phyloP scores from a whole-genome alignment of 2,329 filamentous ascomycete species.

The Ophiostoma fasciatum region DNA sequence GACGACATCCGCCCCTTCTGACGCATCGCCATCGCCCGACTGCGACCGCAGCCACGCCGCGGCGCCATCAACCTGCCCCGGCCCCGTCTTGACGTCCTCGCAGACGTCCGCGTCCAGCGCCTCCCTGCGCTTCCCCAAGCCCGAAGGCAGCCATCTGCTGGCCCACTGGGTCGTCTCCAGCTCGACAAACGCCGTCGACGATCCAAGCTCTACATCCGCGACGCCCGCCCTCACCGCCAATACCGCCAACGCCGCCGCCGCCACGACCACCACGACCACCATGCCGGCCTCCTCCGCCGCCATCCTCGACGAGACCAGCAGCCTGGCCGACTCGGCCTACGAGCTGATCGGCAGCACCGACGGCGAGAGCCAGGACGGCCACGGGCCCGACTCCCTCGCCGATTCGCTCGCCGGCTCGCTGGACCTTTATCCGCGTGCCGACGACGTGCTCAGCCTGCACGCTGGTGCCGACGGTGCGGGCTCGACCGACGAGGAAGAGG shows the following conservation, averaged over 20 bases:
- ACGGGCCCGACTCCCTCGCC: constrained; percentile 26
- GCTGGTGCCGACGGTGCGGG: constrained; percentile 25
- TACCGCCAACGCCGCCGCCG: not conserved
- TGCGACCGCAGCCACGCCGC: constrained; percentile 1
- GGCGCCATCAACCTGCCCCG: too few relatives aligned
- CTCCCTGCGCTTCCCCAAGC: constrained; percentile 39
- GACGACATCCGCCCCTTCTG: too few relatives aligned
- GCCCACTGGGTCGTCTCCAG: constrained; percentile 46
- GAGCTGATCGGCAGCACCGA: constrained; percentile 40
- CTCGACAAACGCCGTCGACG: constrained; percentile 26
- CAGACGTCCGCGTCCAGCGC: constrained; percentile 28
- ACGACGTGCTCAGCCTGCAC: constrained; percentile 18
- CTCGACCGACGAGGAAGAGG: constrained; percentile 33
- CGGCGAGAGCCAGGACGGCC: constrained; percentile 36
- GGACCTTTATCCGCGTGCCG: constrained; percentile 14
- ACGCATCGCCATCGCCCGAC: not conserved
- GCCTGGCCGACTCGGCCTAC: constrained; percentile 39
- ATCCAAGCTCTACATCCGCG: constrained; percentile 23
- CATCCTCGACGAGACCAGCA: constrained; percentile 30
- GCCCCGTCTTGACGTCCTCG: constrained; percentile 1
- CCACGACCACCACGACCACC: too few relatives aligned
- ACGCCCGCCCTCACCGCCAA: not conserved
- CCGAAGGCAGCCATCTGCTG: constrained; percentile 38
- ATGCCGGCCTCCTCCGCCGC: too few relatives aligned
- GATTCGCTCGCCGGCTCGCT: constrained; percentile 22